Evolutionary conservation across 1,284 basidiomycete genomes (phyloP), one percentile per base, ranked within the genome.

Genomic region (Fomitopsis betulina): DNA sequence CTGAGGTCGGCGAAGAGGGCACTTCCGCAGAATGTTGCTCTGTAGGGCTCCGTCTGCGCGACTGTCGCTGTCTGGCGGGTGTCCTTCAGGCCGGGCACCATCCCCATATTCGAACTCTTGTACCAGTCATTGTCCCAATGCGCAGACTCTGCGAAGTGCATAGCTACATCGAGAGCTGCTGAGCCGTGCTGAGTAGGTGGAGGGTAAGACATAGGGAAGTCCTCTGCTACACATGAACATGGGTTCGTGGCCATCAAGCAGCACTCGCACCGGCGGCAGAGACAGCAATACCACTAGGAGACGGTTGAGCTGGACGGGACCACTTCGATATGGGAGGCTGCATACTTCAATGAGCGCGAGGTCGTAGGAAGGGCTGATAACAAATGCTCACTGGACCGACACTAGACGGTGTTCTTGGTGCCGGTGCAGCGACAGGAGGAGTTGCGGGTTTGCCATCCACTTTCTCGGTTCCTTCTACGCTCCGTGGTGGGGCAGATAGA

Each of bases 1-100:
- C 77, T 80, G 53, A 83, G 73, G 60, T 83, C 81, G 5, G 74
- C 68, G 70, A 80, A 82, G 39, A 81, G 62, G 5, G 76, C 68
- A 19, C 75, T 76, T 51, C 72, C 69, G 40, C 64, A 64, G 33
- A 75, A 56, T 0, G 72, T 75, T 56, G 75, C 75, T 32, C 62
- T 69, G 10, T 63, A 60, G 2, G 76, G 76, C 13, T 60, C 61
- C 6, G 68, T 67, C 59, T 62, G 52, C 60, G 63, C 58, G 59
- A 73, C 75, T 17, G 71, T 65, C 52, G 63, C 67, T 21, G 65
- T 63, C 47, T 61, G 71, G 13, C 62, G 54, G 33, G 71, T 69
- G 51, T 74, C 72, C 30, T 67, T 59, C 7, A 79, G 60, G 8
- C 74, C 72, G 2, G 78, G 76, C 0, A 79, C 76, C 19, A 75